Conservation (phyloP, 2,329 filamentous ascomycete genomes). For the Lomentospora prolificans region DNA sequence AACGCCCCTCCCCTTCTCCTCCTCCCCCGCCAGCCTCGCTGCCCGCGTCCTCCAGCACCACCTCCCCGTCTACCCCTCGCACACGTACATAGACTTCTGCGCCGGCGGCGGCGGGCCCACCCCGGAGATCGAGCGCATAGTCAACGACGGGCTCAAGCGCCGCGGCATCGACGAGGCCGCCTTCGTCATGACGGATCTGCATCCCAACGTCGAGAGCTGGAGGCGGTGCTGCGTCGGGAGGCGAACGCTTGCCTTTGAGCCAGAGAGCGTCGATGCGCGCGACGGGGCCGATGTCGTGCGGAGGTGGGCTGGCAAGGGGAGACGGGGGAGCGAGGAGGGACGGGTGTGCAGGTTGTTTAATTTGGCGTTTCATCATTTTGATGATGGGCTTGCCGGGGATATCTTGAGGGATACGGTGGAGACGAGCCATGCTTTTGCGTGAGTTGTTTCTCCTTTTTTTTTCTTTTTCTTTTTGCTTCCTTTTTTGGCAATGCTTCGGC, state of each 20-base stretch:
- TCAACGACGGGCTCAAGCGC: slow-evolving; percentile 32
- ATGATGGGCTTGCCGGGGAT: slow-evolving; percentile 47
- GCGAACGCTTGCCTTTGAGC: slow-evolving; percentile 50
- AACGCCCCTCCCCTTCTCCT: slow-evolving; percentile 46
- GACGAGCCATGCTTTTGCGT: slow-evolving; percentile 54
- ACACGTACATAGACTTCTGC: slow-evolving; percentile 67
- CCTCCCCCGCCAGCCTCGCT: slow-evolving; percentile 51
- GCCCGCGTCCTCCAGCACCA: slow-evolving; percentile 43
- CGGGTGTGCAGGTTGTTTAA: slow-evolving; percentile 62
- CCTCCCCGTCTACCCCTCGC: slow-evolving; percentile 37
- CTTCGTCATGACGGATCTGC: slow-evolving; percentile 58
- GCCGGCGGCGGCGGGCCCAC: slow-evolving; percentile 65
- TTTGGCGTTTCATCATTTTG: slow-evolving; percentile 69
- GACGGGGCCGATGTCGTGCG: slow-evolving; percentile 38
- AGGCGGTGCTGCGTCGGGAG: slow-evolving; percentile 36
- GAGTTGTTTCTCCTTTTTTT: slow-evolving; percentile 7
- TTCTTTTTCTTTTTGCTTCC: slow-evolving; percentile 3
- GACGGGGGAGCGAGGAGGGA: slow-evolving; percentile 21
- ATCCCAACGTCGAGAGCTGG: slow-evolving; percentile 55
- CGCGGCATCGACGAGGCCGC: slow-evolving; percentile 19
- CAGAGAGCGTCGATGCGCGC: slow-evolving; percentile 54
- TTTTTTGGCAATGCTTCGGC: too few relatives aligned
- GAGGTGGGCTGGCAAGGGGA: slow-evolving; percentile 12
- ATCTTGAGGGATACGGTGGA: slow-evolving; percentile 56
- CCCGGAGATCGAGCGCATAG: slow-evolving; percentile 47